Conservation (phyloP, 2,329 filamentous ascomycete species). For the Aspergillus novofumigatus region DNA sequence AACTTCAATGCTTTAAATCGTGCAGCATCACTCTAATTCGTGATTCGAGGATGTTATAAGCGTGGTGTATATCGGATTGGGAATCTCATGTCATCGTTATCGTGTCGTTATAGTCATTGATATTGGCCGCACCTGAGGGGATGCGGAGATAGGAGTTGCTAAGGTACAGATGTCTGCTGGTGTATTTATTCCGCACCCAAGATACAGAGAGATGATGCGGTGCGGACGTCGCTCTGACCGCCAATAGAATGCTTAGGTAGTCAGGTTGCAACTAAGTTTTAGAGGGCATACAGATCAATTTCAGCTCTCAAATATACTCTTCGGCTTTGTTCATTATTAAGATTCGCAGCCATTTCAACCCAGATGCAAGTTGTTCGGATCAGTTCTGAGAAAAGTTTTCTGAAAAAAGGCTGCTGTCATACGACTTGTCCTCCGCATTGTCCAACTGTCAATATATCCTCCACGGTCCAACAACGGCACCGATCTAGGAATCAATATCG, state of each 20-base stretch:
- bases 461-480: neutral
- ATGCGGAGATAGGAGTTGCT: neutral
- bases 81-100: neutral
- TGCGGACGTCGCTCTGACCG: neutral
- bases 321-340: neutral
- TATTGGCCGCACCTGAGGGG: neutral
- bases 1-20: neutral
- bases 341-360: neutral
- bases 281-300: neutral
- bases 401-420: neutral
- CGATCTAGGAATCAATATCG: neutral
- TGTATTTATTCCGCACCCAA: slow-evolving; percentile 7
- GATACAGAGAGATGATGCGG: neutral
- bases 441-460: neutral
- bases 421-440: neutral
- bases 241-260: neutral
- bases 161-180: neutral
- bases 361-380: neutral
- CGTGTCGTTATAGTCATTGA: neutral
- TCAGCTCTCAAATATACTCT: neutral
- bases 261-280: neutral
- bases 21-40: neutral
- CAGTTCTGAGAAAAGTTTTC: neutral
- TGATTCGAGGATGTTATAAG: neutral
- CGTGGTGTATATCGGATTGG: neutral